Evolutionary conservation across 768 basidiomycete genomes (phyloP).

Genomic region (Kwoniella mangroviensis): DNA sequence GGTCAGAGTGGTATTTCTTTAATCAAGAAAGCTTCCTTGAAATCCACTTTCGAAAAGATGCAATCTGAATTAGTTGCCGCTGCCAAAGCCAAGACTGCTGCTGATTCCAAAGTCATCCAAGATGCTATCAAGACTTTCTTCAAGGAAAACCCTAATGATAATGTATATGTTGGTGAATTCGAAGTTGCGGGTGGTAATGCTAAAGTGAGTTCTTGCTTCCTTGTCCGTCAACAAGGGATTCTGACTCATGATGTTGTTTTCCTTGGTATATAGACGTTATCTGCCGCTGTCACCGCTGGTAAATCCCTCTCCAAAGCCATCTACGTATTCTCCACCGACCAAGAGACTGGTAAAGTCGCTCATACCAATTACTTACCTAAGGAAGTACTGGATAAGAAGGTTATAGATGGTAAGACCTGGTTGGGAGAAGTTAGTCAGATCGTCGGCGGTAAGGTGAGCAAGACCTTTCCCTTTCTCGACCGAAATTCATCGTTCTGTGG

Average conservation of each 20-base stretch:
- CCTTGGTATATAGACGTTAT: conserved; percentile 34
- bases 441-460: conserved; percentile 83
- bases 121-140: conserved; percentile 76
- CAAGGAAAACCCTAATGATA: conserved; percentile 71
- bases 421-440: conserved; percentile 75
- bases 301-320: conserved; percentile 80
- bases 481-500: too few species aligned
- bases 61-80: conserved; percentile 85
- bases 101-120: conserved; percentile 74
- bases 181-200: conserved; percentile 78
- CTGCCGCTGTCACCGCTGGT: conserved; percentile 65
- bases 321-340: conserved; percentile 84
- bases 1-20: conserved; percentile 87
- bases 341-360: conserved; percentile 72
- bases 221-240: neutral
- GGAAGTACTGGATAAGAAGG: conserved; percentile 61
- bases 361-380: conserved; percentile 86
- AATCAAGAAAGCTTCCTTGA: conserved; percentile 76
- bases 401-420: conserved; percentile 87
- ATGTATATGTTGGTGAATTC: conserved; percentile 72
- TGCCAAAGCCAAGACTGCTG: conserved; percentile 77
- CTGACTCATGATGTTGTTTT: conserved; percentile 13
- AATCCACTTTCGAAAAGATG: conserved; percentile 70
- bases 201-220: conserved; percentile 64
- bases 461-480: neutral